Base-by-base conservation (phyloP, 352 stramenopile species). In the Pythium chondricola region DNA sequence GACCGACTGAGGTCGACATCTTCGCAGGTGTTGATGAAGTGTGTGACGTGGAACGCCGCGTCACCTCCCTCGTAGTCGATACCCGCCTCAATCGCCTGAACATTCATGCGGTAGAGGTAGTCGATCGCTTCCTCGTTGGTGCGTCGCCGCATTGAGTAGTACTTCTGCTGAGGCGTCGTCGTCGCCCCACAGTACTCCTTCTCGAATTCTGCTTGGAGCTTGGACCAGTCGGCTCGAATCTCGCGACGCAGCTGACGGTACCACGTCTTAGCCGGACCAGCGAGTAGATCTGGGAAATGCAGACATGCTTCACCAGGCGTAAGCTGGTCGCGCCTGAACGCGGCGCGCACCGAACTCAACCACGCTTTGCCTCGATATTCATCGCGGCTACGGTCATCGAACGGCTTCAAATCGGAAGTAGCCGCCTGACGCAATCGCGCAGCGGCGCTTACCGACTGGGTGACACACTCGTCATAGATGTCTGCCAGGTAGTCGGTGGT, bases 91-190 rank as follows among this genome's bases (percentile, higher is more conserved):
- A 48, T 48, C 24, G 41, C 43, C 2, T 14, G 24, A 2, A 63
- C 36, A 25, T 58, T 63, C 2, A 63, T 31, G 1, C 56, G 48
- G 20, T 63, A 63, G 11, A 63, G 18, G 37, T 63, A 63, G 29
- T 58, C 48, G 16, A 63, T 4, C 27, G 48, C 27, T 10, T 52
- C 30, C 17, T 63, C 55, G 35, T 57, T 54, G 35, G 22, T 11
- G 24, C 48, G 39, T 11, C 48, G 47, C 1, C 24, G 6, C 35
- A 24, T 24, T 11, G 48, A 16, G 38, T 42, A 54, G 56, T 63
- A 63, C 0, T 27, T 20, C 0, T 25, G 43, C 14, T 51, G 43
- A 1, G 43, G 42, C 9, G 21, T 35, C 21, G 51, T 33, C 18
- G 25, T 16, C 0, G n/a, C 42, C 11, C 38, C 38, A 20, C 56